phyloP scores from a whole-genome alignment of 345 rosid genomes.

The Citrus sinensis region DNA sequence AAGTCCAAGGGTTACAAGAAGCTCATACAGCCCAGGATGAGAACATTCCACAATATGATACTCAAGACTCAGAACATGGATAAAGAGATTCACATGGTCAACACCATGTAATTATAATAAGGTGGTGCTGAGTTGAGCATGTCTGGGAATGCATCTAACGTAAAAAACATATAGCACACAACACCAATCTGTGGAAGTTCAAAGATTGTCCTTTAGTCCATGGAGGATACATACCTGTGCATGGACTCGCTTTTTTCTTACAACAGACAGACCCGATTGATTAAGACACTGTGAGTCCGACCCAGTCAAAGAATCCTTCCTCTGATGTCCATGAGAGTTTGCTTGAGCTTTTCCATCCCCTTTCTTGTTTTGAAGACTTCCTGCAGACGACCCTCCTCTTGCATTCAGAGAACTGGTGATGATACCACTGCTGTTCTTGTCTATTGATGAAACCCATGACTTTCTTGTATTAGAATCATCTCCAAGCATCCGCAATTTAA shows the following conservation, averaged over 20 bases:
- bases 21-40: neutral
- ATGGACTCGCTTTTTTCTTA: slow-evolving; percentile 86
- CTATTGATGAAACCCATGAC: slow-evolving; percentile 56
- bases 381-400: slow-evolving; percentile 59
- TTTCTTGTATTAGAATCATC: slow-evolving; percentile 65
- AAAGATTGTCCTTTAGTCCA: neutral
- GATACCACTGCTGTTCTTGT: slow-evolving; percentile 49
- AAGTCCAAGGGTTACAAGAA: neutral
- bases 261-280: slow-evolving; percentile 66
- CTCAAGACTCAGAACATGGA: neutral
- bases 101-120: neutral
- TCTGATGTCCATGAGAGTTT: slow-evolving; percentile 67
- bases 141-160: neutral
- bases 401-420: slow-evolving; percentile 49
- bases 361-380: slow-evolving; percentile 55
- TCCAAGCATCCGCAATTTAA: slow-evolving; percentile 81
- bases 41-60: neutral
- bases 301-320: slow-evolving; percentile 63
- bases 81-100: neutral
- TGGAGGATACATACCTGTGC: slow-evolving; percentile 61
- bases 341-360: slow-evolving; percentile 62
- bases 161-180: neutral
- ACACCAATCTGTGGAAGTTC: neutral
- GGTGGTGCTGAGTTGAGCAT: neutral
- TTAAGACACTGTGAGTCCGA: slow-evolving; percentile 70